These are phyloP conservation scores for Gonapodya prolifera DNA, from an alignment of 192 early-diverging fungal species.

Conservation along the genomic window DNA sequence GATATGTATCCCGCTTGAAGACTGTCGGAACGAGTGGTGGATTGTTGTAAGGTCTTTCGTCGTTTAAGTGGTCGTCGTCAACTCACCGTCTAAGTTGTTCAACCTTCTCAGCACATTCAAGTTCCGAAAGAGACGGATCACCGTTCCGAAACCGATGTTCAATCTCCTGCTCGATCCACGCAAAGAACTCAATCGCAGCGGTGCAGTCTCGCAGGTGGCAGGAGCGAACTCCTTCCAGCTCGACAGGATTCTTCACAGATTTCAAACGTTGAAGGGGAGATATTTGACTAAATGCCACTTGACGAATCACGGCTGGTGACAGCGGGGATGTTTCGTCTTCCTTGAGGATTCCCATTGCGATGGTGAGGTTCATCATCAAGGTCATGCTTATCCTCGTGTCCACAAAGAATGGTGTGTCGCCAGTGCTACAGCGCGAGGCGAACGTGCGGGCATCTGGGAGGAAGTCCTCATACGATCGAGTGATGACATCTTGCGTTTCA, in stretches of 20 bases:
- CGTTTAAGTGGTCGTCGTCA: background rate
- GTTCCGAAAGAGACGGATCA: background rate
- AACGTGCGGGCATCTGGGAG: too few species aligned
- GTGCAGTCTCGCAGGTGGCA: background rate
- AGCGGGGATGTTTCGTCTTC: too few species aligned
- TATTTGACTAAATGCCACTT: too few species aligned
- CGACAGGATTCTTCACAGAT: background rate
- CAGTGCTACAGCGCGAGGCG: too few species aligned
- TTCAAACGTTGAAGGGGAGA: background rate
- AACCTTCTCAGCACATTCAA: background rate
- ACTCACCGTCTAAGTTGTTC: background rate
- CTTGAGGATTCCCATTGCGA: too few species aligned
- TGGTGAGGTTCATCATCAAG: too few species aligned
- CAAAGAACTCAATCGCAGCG: background rate
- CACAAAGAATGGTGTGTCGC: too few species aligned
- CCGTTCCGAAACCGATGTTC: background rate
- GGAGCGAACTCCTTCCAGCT: background rate
- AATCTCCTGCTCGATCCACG: background rate
- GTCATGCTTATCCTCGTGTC: too few species aligned
- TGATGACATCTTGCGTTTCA: too few species aligned
- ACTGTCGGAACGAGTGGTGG: background rate
- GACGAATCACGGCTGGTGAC: too few species aligned
- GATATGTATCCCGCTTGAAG: background rate
- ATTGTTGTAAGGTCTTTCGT: background rate
- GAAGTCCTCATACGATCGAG: too few species aligned